Evolutionary conservation across 176 grass and related monocot species (phyloP).

Genomic region (Pharus latifolius): DNA sequence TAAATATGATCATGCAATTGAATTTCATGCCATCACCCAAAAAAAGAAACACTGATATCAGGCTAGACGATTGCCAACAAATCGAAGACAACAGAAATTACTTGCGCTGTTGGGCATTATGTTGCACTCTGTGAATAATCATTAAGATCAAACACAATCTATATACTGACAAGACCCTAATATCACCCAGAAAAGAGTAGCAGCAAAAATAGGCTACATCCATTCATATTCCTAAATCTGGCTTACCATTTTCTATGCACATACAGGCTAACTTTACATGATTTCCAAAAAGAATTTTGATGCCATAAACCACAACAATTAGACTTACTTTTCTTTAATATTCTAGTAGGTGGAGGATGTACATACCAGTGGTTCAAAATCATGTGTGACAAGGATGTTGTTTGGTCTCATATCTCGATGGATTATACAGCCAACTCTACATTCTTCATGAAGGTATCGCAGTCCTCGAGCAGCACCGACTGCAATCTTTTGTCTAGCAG

Average conservation of each 20-base stretch:
- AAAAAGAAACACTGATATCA: no score
- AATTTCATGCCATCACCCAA: no score
- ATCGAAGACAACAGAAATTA: no score
- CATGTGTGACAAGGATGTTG: slow-evolving; percentile 98
- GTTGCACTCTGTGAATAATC: no score
- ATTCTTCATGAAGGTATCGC: slow-evolving; percentile 97
- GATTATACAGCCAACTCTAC: slow-evolving; percentile 96
- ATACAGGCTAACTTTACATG: background rate
- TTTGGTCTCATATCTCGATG: slow-evolving; percentile 98
- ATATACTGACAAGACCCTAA: background rate
- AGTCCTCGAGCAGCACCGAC: slow-evolving; percentile 92
- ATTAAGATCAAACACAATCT: no score
- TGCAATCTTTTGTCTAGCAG: slow-evolving; percentile 93
- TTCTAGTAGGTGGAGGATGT: background rate
- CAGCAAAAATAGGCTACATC: slow-evolving; percentile 1
- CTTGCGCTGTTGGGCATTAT: no score
- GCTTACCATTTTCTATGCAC: background rate
- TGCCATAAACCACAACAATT: background rate
- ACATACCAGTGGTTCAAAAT: slow-evolving; percentile 97
- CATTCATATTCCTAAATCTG: background rate
- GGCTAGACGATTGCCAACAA: no score
- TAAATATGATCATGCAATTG: background rate
- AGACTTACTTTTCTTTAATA: background rate
- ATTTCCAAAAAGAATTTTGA: background rate
- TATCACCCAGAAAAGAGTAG: background rate